Base-by-base conservation (phyloP, 306 rosid species). In the Casuarina glauca region DNA sequence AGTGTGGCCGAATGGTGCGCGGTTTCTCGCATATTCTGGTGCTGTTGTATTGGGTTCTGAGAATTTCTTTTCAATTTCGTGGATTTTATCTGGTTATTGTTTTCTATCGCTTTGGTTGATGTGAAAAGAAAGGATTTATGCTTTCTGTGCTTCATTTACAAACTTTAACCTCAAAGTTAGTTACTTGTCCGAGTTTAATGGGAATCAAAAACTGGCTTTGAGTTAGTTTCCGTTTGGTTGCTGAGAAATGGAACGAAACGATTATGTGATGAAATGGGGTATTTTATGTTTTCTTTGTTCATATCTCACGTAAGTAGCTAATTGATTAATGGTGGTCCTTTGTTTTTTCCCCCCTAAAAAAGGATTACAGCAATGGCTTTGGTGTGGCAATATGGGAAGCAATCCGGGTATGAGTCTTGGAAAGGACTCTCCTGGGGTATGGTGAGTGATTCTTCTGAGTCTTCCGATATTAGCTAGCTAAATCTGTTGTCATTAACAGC, bases 361-460 rank as follows among this genome's bases (percentile, higher is more conserved):
- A 92, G 98, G 99, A 83, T 93, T 52, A 67, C 88, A 80, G 99
- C 97, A 46, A 95, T 95, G 99, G 90, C 86, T 73, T 89, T 93
- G 96, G 97, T 95, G 80, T 95, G 99, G 99, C 90, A 85, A 70
- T 91, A 95, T 42, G 97, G 93, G 6, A 96, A 95, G 20, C 90
- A 87, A 85, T 80, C 99, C 7, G 93, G 91, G 7, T 78, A 82
- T 84, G 75, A 91, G 64, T 80, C 97, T 44, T 91, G 99, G 99
- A 95, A 95, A 80, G 97, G 99, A 19, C 97, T 95, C 44, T 85
- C 99, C 58, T 95, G 97, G 99, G 98, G 93, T 9, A 95, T 92
- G 99, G 99, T 94, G 69, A 79, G 90, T 82, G 60, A 2, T 32
- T 41, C 74, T 66, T 42, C 43, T 58, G 4, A 53, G 19, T 61